These are phyloP conservation scores for Corylus americana DNA, from an alignment of 306 rosid species.

Conservation along the genomic window DNA sequence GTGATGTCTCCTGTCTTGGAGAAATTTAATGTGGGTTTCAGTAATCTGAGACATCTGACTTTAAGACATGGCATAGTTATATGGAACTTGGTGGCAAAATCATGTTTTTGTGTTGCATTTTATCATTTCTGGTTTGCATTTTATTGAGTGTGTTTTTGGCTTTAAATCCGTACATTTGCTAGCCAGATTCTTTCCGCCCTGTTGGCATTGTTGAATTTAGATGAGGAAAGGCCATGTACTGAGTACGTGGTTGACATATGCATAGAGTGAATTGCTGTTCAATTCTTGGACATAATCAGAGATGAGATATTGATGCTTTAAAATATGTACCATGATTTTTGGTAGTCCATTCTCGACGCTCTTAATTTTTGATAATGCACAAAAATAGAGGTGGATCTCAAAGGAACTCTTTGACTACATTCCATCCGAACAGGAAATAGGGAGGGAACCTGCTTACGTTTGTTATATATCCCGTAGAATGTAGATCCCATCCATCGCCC, in stretches of 20 bases:
- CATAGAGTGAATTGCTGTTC: no score
- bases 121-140: neutral
- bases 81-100: neutral
- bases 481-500: neutral
- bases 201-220: neutral
- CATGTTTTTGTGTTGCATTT: neutral
- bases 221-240: no score
- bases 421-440: no score
- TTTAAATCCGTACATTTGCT: neutral
- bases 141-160: neutral
- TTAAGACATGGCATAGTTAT: neutral
- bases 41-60: neutral
- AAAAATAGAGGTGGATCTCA: no score
- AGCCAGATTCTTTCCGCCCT: neutral
- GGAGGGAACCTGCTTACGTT: no score
- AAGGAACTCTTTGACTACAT: no score
- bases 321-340: no score
- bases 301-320: no score
- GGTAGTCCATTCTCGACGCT: no score
- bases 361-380: no score
- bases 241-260: neutral
- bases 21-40: neutral
- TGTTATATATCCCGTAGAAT: neutral
- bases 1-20: neutral
- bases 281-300: no score